Conservation (phyloP, 139 green algal species). For the Auxenochlorella pyrenoidosa region DNA sequence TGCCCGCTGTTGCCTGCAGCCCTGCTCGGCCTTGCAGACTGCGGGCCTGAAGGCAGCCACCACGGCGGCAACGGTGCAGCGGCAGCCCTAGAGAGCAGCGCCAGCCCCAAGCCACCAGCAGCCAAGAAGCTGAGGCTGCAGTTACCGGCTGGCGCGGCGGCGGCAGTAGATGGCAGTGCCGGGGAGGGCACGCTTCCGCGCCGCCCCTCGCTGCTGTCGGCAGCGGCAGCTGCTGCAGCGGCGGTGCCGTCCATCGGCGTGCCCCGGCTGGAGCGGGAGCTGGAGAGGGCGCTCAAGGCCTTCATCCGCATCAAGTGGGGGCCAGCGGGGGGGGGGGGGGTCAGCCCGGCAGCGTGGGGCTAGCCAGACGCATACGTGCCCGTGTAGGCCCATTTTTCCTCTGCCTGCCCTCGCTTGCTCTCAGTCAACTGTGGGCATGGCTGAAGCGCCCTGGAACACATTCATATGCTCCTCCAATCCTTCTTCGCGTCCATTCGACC, state of each 20-base stretch:
- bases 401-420: too few species aligned
- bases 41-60: slow-evolving; percentile 2
- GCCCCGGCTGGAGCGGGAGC: slow-evolving; percentile 61
- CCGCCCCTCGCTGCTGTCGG: not conserved
- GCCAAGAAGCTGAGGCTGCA: slow-evolving; percentile 12
- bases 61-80: not conserved
- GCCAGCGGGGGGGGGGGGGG: not conserved
- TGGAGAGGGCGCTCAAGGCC: slow-evolving; percentile 82
- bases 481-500: too few species aligned
- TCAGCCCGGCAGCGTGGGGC: not conserved
- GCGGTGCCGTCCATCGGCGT: not conserved
- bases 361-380: not conserved
- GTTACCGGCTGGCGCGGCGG: not conserved
- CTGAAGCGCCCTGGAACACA: not conserved
- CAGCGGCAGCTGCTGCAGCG: not conserved
- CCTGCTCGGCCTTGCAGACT: not conserved
- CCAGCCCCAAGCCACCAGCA: not conserved
- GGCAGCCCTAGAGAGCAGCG: not conserved
- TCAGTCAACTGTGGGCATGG: too few species aligned
- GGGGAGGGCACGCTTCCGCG: not conserved
- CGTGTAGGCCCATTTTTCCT: too few species aligned
- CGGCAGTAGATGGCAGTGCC: not conserved
- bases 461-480: not conserved
- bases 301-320: slow-evolving; percentile 85
- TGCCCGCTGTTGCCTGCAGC: not conserved